Percentiles rank a stretch among this genome's conserved stretches.
Evolutionary conservation across 176 grass and related monocot species (phyloP).

Genomic region (Lolium multiflorum): DNA sequence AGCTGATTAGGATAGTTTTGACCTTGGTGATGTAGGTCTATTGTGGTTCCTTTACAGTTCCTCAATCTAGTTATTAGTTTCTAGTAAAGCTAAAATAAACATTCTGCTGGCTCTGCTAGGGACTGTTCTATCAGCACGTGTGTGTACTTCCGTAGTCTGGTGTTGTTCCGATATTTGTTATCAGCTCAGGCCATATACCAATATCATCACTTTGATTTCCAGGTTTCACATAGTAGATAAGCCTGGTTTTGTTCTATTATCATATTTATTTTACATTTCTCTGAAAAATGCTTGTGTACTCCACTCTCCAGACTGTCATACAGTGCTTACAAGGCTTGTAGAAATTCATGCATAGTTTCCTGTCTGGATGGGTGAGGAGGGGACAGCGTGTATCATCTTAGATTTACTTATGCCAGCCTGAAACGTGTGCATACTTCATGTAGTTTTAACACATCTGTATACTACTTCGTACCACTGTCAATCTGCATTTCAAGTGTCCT

Average conservation of each 20-base stretch:
- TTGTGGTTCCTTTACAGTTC: constrained; percentile 26
- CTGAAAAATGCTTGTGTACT: background rate
- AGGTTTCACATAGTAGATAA: constrained; percentile 15
- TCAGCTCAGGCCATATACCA: constrained; percentile 19
- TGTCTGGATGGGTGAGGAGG: background rate
- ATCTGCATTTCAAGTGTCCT: background rate
- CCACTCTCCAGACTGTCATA: background rate
- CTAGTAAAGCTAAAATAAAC: constrained; percentile 17
- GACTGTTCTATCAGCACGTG: constrained; percentile 12
- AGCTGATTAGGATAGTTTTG: constrained; percentile 24
- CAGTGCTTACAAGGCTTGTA: background rate
- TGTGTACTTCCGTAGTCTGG: constrained; percentile 26
- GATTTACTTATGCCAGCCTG: background rate
- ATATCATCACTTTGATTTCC: constrained; percentile 25
- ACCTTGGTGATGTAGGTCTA: constrained; percentile 24
- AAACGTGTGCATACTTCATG: background rate
- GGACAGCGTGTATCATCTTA: background rate
- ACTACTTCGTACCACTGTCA: background rate
- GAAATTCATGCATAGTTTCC: background rate
- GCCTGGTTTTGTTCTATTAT: constrained; percentile 18
- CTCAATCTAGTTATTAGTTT: background rate
- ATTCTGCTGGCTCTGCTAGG: constrained; percentile 28
- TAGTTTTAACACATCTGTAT: background rate
- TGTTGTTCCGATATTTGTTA: constrained; percentile 22
- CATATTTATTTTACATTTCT: constrained; percentile 33